Evolutionary conservation across 306 rosid species (phyloP), one percentile per base, ranked within the genome.

Genomic region (Cyclanthera cordifolia): DNA sequence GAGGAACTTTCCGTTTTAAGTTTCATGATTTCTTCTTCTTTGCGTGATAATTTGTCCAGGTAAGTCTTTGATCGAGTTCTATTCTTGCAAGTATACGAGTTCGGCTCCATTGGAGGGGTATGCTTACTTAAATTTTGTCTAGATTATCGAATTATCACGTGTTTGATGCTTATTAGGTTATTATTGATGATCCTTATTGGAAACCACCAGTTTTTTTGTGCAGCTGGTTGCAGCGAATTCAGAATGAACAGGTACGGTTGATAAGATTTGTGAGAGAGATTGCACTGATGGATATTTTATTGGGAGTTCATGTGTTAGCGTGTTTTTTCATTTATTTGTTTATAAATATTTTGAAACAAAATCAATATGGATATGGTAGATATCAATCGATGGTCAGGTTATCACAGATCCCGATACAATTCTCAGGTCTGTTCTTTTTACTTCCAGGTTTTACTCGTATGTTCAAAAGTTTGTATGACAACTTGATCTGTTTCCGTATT

Each of bases 161-260:
- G 71, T 73, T 63, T 23, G 20, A 5, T 71, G 10, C 52, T 32
- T 51, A 1, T 9, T 17, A 50, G 30, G 59, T 25, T 66, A 24
- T 25, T 66, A 24, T 67, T 55, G 9, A 1, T 74, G 53, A 27
- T 55, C 43, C 2, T 43, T 70, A n/a, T 6, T 53, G 60, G 60
- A 27, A 49, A 30, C 51, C 81, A 37, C 19, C 81, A 73, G 82
- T 76, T 58, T 12, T 68, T 67, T 32, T 67, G 56, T 54, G 77
- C 91, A 93, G 96, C 81, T 93, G 98, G 98, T 66, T 87, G 91
- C 95, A 86, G 88, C 90, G 95, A 73, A 83, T 93, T 82, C 79
- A 73, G 75, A 80, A 70, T 55, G 82, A 89, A 69, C 96, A 87
- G 98, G 96, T 92, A 68, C 51, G 87, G 64, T 61, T 46, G 13